Base-by-base conservation (phyloP, 345 rosid genomes). In the Salix brachista region DNA sequence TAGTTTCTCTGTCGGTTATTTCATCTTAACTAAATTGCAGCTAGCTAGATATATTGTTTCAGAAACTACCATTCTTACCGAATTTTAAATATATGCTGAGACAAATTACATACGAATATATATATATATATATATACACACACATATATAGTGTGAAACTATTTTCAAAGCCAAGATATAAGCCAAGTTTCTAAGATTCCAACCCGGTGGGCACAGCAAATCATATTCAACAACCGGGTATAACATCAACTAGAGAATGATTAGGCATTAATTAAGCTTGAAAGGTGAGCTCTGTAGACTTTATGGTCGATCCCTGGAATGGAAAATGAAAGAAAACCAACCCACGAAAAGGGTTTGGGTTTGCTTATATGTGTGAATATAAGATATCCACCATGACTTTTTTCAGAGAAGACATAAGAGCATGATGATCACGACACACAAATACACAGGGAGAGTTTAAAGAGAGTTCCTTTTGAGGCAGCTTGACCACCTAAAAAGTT, bases 181-280 rank as follows among this genome's bases (percentile, higher is more conserved):
- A 14, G 10, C 77, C n/a, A 66, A 65, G 42, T 28, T 64, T 17
- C 25, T 17, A 28, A 9, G 79, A 69, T 73, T 69, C 79, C 68
- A 76, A 60, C 3, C 34, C 61, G 79, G 79, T 69, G 78, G 72
- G 54, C 67, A 50, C 39, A 56, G 28, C 67, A 39, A 56, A 25
- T 67, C 78, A 54, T 5, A 41, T 46, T 17, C 66, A 65, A 52
- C 58, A 67, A 36, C 26, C 42, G 58, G 23, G 65, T 8, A 44
- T 16, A 39, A 5, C 17, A 50, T 75, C 65, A 37, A 7, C 66
- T 39, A 16, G 14, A 67, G 68, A 76, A 76, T 76, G 74, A 76
- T 69, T 69, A 42, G 46, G 58, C 73, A 41, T 68, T 68, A 68
- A 76, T 76, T 68, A 68, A 58, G 68, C 44, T 69, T 58, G 13